Base-by-base conservation (phyloP, 768 basidiomycete species). In the Plicaturopsis crispa region DNA sequence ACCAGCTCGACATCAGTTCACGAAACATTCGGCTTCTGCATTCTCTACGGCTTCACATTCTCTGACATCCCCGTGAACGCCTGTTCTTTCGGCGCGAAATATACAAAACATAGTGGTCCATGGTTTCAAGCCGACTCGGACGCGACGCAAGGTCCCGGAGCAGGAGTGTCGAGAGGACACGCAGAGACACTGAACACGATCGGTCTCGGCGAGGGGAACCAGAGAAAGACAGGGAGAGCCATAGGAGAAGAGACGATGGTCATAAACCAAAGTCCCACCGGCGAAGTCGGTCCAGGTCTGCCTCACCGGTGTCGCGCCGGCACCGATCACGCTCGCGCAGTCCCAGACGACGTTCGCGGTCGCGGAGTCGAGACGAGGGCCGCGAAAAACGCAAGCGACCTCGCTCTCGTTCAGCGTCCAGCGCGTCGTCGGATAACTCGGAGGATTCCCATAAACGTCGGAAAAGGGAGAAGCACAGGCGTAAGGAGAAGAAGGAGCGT, bases 401-500 rank as follows among this genome's bases (percentile, higher is more conserved):
- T 5, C 57, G 49, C 23, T 62, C 65, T 16, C 53, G 61, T 36
- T 69, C 74, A 7, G 44, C 50, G 28, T 69, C 69, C n/a, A 65
- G 62, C 44, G 60, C 62, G n/a, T 66, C 67, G 10, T 57, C 65
- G 19, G 49, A 56, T 6, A 52, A 48, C 26, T 34, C 33, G 8
- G 33, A 34, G 48, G 60, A 28, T 28, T 8, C 61, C 44, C 53
- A 39, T n/a, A 62, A 45, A 45, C 57, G 48, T 32, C 66, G 62
- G 46, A 72, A 55, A 52, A 48, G 45, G 50, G 62, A 69, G 49
- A 72, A 74, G 38, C 66, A 65, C 41, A 60, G 57, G 52, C 53
- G 59, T 10, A 61, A 62, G 42, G 64, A 68, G 48, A 60, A 65
- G 58, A 72, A 71, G 54, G 72, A 72, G 51, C 69, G 67, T 52